These are phyloP conservation scores for Ogataea glucozyma DNA, from an alignment of 805 yeast genomes.

Conservation along the genomic window DNA sequence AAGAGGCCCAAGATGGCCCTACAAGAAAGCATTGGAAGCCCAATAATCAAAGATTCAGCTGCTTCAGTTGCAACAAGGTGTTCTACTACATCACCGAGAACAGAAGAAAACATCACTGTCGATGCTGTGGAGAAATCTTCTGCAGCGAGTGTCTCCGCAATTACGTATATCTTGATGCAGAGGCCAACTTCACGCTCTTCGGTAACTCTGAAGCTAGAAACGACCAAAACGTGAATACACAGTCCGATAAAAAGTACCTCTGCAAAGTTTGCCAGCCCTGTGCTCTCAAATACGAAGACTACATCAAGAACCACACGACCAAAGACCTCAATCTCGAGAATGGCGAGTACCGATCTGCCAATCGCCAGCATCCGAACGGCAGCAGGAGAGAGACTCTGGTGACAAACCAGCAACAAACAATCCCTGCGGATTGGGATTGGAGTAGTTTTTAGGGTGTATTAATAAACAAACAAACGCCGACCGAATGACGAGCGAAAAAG, in stretches of 20 bases:
- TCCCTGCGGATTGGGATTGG: slow-evolving; percentile 44
- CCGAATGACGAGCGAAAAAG: too few relatives aligned
- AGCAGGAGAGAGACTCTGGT: slow-evolving; percentile 23
- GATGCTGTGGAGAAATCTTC: slow-evolving; percentile 43
- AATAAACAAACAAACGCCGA: neutral
- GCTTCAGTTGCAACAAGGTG: slow-evolving; percentile 64
- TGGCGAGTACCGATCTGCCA: slow-evolving; percentile 15
- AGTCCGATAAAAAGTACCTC: slow-evolving; percentile 30
- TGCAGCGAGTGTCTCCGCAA: slow-evolving; percentile 40
- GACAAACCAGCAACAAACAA: slow-evolving; percentile 19
- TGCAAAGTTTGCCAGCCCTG: slow-evolving; percentile 38
- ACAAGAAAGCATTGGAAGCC: slow-evolving; percentile 72
- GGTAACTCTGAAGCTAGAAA: slow-evolving; percentile 22
- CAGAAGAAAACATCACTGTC: slow-evolving; percentile 45
- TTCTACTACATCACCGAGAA: slow-evolving; percentile 77
- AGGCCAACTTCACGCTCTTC: slow-evolving; percentile 38
- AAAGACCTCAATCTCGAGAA: slow-evolving; percentile 30
- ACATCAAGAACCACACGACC: slow-evolving; percentile 33
- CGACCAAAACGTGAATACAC: slow-evolving; percentile 13
- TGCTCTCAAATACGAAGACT: slow-evolving; percentile 37
- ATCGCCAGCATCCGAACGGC: slow-evolving; percentile 11
- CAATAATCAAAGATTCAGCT: slow-evolving; percentile 62
- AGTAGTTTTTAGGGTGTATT: slow-evolving; percentile 33
- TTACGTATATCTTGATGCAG: slow-evolving; percentile 36
- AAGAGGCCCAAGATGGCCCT: slow-evolving; percentile 37